Conservation (phyloP, 2,329 filamentous ascomycete species). For the Exophiala alcalophila region DNA sequence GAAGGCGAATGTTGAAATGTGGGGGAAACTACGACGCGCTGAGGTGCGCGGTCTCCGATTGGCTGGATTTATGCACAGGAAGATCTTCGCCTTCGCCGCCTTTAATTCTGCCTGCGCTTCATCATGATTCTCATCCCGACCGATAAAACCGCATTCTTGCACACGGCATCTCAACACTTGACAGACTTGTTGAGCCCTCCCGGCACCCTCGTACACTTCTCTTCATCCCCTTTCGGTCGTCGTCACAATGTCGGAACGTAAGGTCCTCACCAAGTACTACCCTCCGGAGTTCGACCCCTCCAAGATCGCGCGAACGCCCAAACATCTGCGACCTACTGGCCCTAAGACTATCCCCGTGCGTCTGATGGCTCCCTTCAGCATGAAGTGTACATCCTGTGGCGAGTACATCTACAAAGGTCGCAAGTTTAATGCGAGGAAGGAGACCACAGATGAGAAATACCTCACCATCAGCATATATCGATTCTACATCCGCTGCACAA, state of each 20-base stretch:
- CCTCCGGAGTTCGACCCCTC: conserved; percentile 85
- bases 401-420: conserved; percentile 90
- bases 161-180: not conserved
- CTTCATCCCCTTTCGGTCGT: not conserved
- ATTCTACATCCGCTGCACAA: conserved; percentile 88
- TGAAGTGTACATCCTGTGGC: conserved; percentile 67
- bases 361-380: conserved; percentile 83
- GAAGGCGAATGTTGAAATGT: no score
- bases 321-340: conserved; percentile 59
- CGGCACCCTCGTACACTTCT: not conserved
- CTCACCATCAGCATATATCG: conserved; percentile 81
- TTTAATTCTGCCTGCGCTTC: not conserved
- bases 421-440: conserved; percentile 94
- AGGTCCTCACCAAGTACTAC: conserved; percentile 65
- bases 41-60: conserved; percentile 5
- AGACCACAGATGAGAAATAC: conserved; percentile 88
- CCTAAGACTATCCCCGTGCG: conserved; percentile 82
- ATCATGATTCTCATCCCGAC: not conserved
- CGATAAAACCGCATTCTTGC: not conserved
- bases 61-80: conserved; percentile 5
- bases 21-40: conserved; percentile 14
- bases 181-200: not conserved
- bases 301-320: conserved; percentile 65
- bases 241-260: conserved; percentile 74
- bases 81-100: not conserved